phyloP scores from a whole-genome alignment of 2,329 filamentous ascomycete species.

The Mycocentrospora acerina region DNA sequence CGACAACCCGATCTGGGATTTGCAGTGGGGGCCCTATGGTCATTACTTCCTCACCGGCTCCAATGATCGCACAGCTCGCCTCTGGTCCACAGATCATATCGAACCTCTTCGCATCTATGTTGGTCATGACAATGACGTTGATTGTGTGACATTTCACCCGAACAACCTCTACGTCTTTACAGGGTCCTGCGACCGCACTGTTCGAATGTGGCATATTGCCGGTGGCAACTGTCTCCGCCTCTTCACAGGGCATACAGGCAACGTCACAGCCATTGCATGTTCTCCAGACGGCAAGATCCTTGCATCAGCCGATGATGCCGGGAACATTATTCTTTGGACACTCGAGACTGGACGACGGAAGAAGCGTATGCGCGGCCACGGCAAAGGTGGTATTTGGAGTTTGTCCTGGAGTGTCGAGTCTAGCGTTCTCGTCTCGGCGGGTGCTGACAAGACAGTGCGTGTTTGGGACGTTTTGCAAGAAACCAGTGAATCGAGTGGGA shows the following conservation, averaged over 20 bases:
- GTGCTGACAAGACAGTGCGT: constrained; percentile 88
- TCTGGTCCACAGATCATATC: constrained; percentile 93
- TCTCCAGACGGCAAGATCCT: constrained; percentile 85
- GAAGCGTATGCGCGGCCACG: constrained; percentile 93
- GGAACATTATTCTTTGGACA: constrained; percentile 94
- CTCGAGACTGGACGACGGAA: constrained; percentile 80
- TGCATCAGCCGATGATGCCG: constrained; percentile 85
- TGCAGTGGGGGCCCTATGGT: constrained; percentile 87
- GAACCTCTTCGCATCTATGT: constrained; percentile 85
- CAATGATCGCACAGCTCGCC: constrained; percentile 83
- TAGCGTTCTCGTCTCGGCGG: constrained; percentile 83
- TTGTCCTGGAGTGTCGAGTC: constrained; percentile 93
- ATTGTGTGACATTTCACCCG: constrained; percentile 88
- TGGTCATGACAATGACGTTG: constrained; percentile 92
- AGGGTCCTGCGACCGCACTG: constrained; percentile 86
- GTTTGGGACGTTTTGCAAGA: constrained; percentile 86
- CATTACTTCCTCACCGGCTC: constrained; percentile 91
- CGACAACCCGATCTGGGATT: constrained; percentile 82
- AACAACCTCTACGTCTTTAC: constrained; percentile 95
- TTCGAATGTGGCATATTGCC: constrained; percentile 95
- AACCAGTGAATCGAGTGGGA: constrained; percentile 54
- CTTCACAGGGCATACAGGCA: constrained; percentile 87
- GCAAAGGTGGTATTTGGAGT: constrained; percentile 90
- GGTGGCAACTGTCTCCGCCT: constrained; percentile 86
- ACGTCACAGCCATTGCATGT: constrained; percentile 81